A percentile compares a stretch with the other conserved stretches of the same genome.
phyloP scores from a whole-genome alignment of 2,329 filamentous ascomycete species.

The Colletotrichum euphorbiae region DNA sequence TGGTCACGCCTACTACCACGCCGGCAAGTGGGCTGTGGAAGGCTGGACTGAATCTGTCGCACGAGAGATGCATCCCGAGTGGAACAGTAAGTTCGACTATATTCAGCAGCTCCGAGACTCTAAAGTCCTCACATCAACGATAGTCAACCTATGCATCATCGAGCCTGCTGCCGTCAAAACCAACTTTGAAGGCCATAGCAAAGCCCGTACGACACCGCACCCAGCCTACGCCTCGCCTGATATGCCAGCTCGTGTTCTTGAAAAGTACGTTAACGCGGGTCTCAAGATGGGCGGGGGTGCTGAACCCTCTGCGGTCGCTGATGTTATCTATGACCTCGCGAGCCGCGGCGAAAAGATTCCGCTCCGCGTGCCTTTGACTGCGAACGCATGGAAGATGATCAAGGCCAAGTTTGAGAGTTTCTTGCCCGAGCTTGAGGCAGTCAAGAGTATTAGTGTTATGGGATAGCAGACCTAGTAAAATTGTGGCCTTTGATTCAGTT shows the following conservation, averaged over 20 bases:
- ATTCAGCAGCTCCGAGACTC: too few species aligned
- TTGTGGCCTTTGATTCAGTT: not conserved
- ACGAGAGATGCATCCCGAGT: constrained; percentile 41
- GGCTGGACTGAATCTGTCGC: constrained; percentile 43
- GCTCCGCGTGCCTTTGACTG: constrained; percentile 55
- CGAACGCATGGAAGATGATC: constrained; percentile 51
- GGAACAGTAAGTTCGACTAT: constrained; percentile 39
- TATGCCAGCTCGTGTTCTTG: constrained; percentile 48
- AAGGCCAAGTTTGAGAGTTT: constrained; percentile 46
- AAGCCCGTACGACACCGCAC: constrained; percentile 46
- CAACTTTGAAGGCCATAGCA: constrained; percentile 46
- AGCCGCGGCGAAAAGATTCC: constrained; percentile 51
- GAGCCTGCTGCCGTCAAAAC: constrained; percentile 57
- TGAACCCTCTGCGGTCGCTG: constrained; percentile 49
- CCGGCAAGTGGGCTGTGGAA: constrained; percentile 44
- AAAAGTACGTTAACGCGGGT: constrained; percentile 25
- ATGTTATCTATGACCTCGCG: constrained; percentile 51
- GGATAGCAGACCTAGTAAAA: not conserved
- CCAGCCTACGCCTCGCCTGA: constrained; percentile 51
- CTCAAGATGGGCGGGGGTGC: constrained; percentile 40
- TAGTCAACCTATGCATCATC: constrained; percentile 52
- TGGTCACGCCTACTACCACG: constrained; percentile 43
- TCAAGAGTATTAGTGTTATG: constrained; percentile 49
- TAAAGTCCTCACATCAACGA: constrained; percentile 45
- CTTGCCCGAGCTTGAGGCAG: constrained; percentile 48